phyloP scores from a whole-genome alignment of 2,329 filamentous ascomycete species.

The Sodiomyces alkalinus region DNA sequence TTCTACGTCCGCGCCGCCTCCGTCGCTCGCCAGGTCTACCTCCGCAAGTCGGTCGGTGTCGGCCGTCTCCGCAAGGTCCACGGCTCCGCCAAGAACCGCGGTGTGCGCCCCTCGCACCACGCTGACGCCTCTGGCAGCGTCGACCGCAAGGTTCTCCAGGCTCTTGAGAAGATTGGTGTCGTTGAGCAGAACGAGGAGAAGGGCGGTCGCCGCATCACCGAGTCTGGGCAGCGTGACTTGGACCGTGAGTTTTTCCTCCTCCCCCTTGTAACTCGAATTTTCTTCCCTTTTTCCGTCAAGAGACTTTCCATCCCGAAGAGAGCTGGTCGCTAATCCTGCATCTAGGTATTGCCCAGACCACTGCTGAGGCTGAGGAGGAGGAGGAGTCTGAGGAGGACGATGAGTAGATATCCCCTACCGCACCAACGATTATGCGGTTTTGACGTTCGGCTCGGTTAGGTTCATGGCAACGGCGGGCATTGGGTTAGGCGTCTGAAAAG shows the following conservation, averaged over 20 bases:
- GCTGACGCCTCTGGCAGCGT: constrained; percentile 89
- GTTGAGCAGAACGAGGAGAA: constrained; percentile 97
- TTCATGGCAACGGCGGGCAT: constrained; percentile 3
- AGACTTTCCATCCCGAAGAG: no score
- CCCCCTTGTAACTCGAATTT: neutral
- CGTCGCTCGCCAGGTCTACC: constrained; percentile 95
- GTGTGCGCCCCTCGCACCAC: constrained; percentile 80
- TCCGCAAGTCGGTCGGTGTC: constrained; percentile 98
- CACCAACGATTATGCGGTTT: neutral
- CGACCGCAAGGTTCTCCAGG: constrained; percentile 94
- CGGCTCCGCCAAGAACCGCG: constrained; percentile 95
- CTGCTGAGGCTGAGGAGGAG: constrained; percentile 56
- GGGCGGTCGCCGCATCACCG: constrained; percentile 95
- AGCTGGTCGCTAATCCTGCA: constrained; percentile 1
- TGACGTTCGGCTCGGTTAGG: constrained; percentile 1
- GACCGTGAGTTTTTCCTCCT: constrained; percentile 44
- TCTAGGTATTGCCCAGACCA: constrained; percentile 66
- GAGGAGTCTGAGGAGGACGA: constrained; percentile 49
- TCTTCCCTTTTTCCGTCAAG: no score
- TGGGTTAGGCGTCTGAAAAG: constrained; percentile 6
- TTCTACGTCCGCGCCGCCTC: constrained; percentile 82
- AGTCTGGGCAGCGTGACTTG: constrained; percentile 97
- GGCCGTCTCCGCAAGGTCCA: constrained; percentile 94
- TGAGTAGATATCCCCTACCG: constrained; percentile 33
- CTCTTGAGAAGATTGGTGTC: constrained; percentile 98